These are phyloP conservation scores for Hymenoscyphus salicellus DNA, from an alignment of 2,329 filamentous ascomycete species.

Conservation along the genomic window DNA sequence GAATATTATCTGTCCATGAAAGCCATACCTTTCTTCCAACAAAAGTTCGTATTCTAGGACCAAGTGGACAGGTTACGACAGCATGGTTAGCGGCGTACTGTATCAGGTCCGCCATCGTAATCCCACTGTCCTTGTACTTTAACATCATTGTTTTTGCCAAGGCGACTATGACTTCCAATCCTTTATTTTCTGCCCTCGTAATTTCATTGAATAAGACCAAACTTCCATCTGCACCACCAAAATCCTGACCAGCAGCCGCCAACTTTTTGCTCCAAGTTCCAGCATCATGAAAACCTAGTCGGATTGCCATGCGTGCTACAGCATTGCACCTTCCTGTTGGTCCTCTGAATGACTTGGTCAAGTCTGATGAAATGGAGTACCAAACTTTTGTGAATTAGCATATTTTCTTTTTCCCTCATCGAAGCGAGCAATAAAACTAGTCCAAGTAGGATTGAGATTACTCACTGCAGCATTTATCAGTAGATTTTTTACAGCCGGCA, in stretches of 20 bases:
- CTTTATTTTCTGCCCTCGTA: constrained; percentile 44
- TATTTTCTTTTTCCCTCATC: not conserved
- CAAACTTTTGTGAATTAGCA: constrained; percentile 10
- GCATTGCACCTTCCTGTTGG: constrained; percentile 39
- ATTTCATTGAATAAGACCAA: constrained; percentile 43
- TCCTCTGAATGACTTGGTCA: constrained; percentile 16
- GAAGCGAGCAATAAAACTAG: not conserved
- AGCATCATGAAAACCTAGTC: constrained; percentile 49
- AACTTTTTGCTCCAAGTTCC: constrained; percentile 42
- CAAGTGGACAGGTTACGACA: constrained; percentile 46
- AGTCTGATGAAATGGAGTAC: constrained; percentile 19
- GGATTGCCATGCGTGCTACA: constrained; percentile 44
- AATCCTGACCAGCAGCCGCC: constrained; percentile 20
- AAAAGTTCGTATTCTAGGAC: constrained; percentile 50
- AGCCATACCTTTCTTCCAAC: constrained; percentile 43
- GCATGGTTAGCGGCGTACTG: constrained; percentile 43
- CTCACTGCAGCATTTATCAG: constrained; percentile 19
- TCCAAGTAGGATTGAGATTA: not conserved
- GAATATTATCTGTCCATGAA: not conserved
- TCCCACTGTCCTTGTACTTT: constrained; percentile 41
- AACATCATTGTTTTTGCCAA: constrained; percentile 34
- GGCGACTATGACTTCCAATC: constrained; percentile 45
- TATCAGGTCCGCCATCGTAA: constrained; percentile 53
- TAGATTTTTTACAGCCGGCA: constrained; percentile 7
- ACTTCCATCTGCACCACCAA: constrained; percentile 48